Evolutionary conservation across 2,329 filamentous ascomycete genomes (phyloP), one percentile per base, ranked within the genome.

Genomic region (Sarocladium oryzae): DNA sequence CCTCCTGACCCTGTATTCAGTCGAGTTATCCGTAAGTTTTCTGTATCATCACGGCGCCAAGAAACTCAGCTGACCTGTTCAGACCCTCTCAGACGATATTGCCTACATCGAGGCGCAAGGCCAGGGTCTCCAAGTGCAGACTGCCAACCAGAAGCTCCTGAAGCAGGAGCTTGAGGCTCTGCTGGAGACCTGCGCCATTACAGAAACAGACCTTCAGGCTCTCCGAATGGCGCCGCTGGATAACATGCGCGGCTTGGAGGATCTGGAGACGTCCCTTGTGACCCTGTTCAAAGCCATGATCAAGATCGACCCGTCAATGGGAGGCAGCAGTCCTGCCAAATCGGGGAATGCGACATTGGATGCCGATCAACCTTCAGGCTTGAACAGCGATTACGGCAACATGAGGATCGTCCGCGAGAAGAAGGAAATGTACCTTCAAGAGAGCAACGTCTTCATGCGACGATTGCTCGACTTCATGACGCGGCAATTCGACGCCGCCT

Each of bases 71-170:
- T 61, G 53, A 64, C 43, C 2, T 24, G 20, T 21, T 11, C 62
- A 95, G 86, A 97, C 91, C 46, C 77, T 99, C 26, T 90, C 91
- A 52, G 92, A 97, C 48, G 93, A 99, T 61, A 95, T 99, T 59
- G 85, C 90, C 3, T 97, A 95, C 64, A 97, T 99, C 57, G 93
- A 99, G 71, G 90, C 93, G 2, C 93, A 99, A 68, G 91, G 89
- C 6, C 92, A 99, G 69, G 93, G 93, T 73, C 74, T 99, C 43
- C 93, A 99, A 62, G 92, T 99, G 6, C 93, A 97, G 68, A 92
- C 92, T 18, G 89, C 93, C 36, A 99, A 99, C 61, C 93, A 99
- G 66, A 96, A 96, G 66, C 78, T 96, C 24, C 78, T 99, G 43
- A 89, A 92, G 66, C 88, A 85, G 56, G 93, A 99, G 66, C 78